Conservation (phyloP, 2,329 filamentous ascomycete species). For the Cladophialophora bantiana region DNA sequence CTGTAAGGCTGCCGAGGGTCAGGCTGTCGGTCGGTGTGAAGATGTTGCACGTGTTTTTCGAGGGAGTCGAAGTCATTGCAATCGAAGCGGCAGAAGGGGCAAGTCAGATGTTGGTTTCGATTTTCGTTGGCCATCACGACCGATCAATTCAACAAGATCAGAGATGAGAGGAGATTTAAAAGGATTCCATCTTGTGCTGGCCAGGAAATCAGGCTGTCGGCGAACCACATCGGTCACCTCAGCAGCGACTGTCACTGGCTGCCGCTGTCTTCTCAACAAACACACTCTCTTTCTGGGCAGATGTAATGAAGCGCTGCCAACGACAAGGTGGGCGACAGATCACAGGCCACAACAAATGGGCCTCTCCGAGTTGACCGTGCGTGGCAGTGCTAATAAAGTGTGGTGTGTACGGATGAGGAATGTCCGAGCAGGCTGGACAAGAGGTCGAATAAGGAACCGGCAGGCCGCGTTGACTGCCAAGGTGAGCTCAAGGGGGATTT, state of each 20-base stretch:
- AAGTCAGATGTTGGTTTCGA: slow-evolving; percentile 26
- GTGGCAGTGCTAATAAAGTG: neutral
- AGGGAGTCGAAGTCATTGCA: slow-evolving; percentile 31
- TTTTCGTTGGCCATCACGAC: slow-evolving; percentile 23
- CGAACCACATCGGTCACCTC: slow-evolving; percentile 14
- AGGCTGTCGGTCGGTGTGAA: slow-evolving; percentile 22
- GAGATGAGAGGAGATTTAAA: slow-evolving; percentile 1
- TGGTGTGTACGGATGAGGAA: slow-evolving; percentile 3
- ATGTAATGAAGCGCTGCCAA: neutral
- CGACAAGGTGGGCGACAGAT: neutral
- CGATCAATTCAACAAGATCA: neutral
- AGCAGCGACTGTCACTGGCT: neutral
- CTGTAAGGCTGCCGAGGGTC: slow-evolving; percentile 5
- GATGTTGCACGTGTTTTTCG: slow-evolving; percentile 27
- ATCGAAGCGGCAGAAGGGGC: slow-evolving; percentile 30
- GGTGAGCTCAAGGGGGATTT: slow-evolving; percentile 1
- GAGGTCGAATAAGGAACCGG: neutral
- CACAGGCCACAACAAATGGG: neutral
- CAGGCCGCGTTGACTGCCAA: neutral
- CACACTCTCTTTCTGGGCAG: neutral
- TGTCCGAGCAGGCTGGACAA: slow-evolving; percentile 6
- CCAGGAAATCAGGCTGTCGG: slow-evolving; percentile 1
- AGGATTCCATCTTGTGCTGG: slow-evolving; percentile 13
- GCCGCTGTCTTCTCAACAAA: neutral
- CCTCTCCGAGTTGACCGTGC: neutral